Conservation (phyloP, 768 basidiomycete genomes). For the Leccinum incarnatum region DNA sequence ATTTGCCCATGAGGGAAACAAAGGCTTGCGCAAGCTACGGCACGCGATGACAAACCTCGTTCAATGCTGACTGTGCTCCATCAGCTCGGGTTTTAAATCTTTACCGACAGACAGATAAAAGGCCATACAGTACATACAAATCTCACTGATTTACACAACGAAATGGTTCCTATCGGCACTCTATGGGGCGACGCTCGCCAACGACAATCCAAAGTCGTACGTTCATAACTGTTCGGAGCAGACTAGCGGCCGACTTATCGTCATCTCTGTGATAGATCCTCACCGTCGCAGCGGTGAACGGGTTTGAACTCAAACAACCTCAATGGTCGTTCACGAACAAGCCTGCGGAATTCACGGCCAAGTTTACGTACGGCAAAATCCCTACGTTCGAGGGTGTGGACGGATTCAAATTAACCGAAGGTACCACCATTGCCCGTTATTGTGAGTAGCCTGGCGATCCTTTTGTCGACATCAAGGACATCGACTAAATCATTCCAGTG, state of each 20-base stretch:
- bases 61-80: not conserved
- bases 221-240: not conserved
- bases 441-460: conserved; percentile 4
- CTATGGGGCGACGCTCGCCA: conserved; percentile 20
- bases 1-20: not conserved
- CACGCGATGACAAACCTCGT: not conserved
- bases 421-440: conserved; percentile 22
- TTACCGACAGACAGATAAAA: not conserved
- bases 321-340: conserved; percentile 15
- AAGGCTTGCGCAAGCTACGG: not conserved
- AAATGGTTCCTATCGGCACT: conserved; percentile 19
- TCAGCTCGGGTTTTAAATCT: not conserved
- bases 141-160: not conserved
- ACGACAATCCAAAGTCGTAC: conserved; percentile 24
- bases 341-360: conserved; percentile 8
- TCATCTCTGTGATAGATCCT: conserved; percentile 8
- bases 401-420: conserved; percentile 19
- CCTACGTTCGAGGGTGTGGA: conserved; percentile 22
- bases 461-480: not conserved
- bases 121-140: too few species aligned
- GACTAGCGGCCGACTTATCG: not conserved
- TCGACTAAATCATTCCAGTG: not conserved
- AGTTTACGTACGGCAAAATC: conserved; percentile 24
- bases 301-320: conserved; percentile 10
- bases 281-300: conserved; percentile 20